phyloP scores from a whole-genome alignment of 768 basidiomycete species.

The Candolleomyces eurysporus region DNA sequence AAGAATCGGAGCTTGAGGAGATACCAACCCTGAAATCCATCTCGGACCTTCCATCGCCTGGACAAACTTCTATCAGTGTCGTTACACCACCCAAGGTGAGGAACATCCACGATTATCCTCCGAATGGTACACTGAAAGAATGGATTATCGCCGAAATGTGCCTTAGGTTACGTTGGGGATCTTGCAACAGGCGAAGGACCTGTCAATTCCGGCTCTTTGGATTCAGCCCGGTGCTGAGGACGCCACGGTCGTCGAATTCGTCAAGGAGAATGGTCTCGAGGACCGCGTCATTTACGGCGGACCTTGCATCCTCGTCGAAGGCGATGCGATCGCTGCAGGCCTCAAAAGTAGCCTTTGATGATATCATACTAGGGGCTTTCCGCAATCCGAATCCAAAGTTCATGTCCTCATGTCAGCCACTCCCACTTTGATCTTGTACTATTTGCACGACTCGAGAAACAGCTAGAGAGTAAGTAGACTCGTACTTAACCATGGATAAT shows the following conservation, averaged over 20 bases:
- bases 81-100: conserved; percentile 73
- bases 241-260: conserved; percentile 56
- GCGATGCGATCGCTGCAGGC: conserved; percentile 43
- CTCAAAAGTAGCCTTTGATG: conserved; percentile 5
- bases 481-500: neutral
- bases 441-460: neutral
- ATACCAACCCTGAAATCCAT: conserved; percentile 54
- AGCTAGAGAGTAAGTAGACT: neutral
- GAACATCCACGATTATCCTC: neutral
- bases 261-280: conserved; percentile 60
- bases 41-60: conserved; percentile 54
- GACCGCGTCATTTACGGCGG: conserved; percentile 79
- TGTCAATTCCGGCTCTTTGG: conserved; percentile 79
- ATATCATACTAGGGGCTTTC: neutral
- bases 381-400: neutral
- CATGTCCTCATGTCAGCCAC: neutral
- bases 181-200: conserved; percentile 64
- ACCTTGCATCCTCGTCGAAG: conserved; percentile 78
- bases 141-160: neutral
- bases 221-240: conserved; percentile 88
- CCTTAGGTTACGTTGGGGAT: conserved; percentile 66
- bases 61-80: conserved; percentile 72
- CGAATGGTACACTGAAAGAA: neutral
- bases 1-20: conserved; percentile 68
- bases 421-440: neutral